Conservation (phyloP, 1,284 basidiomycete genomes). For the Coniferiporia sulphurascens region DNA sequence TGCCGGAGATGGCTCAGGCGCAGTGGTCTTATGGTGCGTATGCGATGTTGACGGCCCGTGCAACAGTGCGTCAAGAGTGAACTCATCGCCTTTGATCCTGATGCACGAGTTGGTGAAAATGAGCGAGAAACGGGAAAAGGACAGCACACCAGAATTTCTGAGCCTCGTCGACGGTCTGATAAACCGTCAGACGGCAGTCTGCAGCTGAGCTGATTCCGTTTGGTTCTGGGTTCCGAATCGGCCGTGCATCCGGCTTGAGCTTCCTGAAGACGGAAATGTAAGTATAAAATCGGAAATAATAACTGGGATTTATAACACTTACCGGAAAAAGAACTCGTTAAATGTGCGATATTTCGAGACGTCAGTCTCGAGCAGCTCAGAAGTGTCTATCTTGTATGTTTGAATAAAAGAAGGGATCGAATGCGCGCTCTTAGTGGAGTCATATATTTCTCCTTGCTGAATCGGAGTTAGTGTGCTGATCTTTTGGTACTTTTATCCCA, state of each 20-base stretch:
- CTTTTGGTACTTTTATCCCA: not conserved
- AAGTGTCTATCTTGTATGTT: constrained; percentile 61
- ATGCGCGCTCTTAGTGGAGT: constrained; percentile 46
- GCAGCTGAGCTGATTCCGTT: constrained; percentile 60
- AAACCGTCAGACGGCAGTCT: constrained; percentile 74
- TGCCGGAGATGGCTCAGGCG: not conserved
- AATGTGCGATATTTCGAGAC: constrained; percentile 61
- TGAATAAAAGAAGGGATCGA: constrained; percentile 70
- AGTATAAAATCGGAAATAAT: not conserved
- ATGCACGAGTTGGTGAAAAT: not conserved
- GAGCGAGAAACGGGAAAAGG: not conserved
- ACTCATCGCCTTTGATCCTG: constrained; percentile 75
- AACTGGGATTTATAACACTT: not conserved
- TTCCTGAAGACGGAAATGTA: constrained; percentile 34
- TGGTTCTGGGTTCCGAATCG: constrained; percentile 56
- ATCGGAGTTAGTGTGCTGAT: not conserved
- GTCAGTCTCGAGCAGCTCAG: constrained; percentile 66
- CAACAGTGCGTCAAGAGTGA: constrained; percentile 62
- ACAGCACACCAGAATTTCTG: constrained; percentile 58
- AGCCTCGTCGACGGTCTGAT: constrained; percentile 53
- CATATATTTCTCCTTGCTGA: constrained; percentile 52
- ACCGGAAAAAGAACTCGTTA: constrained; percentile 79
- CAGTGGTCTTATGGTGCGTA: not conserved
- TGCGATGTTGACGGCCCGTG: constrained; percentile 18
- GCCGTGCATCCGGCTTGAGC: constrained; percentile 61